phyloP scores from a whole-genome alignment of 202 grass and related monocot species.

The Carex sylvatica region DNA sequence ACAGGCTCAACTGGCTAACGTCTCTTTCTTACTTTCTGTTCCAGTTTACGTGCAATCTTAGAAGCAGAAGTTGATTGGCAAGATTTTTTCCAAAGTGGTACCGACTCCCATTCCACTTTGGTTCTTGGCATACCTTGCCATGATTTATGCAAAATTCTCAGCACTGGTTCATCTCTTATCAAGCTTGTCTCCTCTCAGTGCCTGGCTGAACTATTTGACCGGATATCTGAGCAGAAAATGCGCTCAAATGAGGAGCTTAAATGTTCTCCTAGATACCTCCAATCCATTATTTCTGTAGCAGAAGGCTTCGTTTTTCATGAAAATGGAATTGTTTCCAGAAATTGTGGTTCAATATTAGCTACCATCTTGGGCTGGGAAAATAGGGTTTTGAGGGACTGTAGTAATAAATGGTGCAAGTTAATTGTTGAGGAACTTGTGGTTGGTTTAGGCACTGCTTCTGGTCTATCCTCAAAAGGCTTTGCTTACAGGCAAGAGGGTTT shows the following conservation, averaged over 20 bases:
- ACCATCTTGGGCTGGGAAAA: constrained; percentile 79
- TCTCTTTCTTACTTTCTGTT: constrained; percentile 22
- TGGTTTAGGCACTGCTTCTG: constrained; percentile 65
- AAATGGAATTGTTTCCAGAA: constrained; percentile 61
- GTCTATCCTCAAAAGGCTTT: constrained; percentile 74
- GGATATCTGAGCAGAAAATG: constrained; percentile 59
- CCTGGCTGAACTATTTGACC: constrained; percentile 65
- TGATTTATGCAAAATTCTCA: constrained; percentile 79
- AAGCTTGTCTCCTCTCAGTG: constrained; percentile 89
- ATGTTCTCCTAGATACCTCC: constrained; percentile 68
- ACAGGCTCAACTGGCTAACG: constrained; percentile 17
- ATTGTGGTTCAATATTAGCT: constrained; percentile 61
- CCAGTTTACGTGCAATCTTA: constrained; percentile 67
- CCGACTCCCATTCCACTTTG: constrained; percentile 42
- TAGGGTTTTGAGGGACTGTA: constrained; percentile 46
- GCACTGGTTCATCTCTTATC: constrained; percentile 59
- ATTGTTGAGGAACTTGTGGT: constrained; percentile 85
- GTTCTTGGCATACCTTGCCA: constrained; percentile 68
- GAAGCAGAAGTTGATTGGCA: constrained; percentile 69
- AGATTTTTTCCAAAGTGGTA: constrained; percentile 61
- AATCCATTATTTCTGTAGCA: constrained; percentile 70
- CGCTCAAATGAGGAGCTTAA: constrained; percentile 46
- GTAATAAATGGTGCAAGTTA: constrained; percentile 65
- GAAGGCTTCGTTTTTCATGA: constrained; percentile 75
- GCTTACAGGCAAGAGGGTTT: constrained; percentile 66